Percentiles rank a stretch among this genome's conserved stretches.
These are phyloP conservation scores for Corchorus capsularis DNA, from an alignment of 345 rosid genomes.

Conservation along the genomic window DNA sequence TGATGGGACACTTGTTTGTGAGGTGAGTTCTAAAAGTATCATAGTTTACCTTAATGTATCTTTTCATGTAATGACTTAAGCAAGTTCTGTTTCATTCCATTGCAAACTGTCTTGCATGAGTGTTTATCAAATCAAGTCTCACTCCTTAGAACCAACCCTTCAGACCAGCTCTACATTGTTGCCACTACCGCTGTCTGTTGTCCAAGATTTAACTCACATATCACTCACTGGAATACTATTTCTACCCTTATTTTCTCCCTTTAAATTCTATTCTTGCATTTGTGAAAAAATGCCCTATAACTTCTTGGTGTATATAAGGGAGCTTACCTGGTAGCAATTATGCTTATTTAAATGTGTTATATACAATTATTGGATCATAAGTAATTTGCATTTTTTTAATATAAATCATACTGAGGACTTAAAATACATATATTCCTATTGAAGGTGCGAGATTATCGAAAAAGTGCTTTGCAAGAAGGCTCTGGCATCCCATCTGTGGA, in stretches of 20 bases:
- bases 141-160: neutral
- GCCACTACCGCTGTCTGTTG: neutral
- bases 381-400: neutral
- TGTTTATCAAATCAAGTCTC: neutral
- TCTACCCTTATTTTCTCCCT: neutral
- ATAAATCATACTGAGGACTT: neutral
- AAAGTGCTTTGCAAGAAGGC: slow-evolving; percentile 54
- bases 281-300: neutral
- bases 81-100: neutral
- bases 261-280: neutral
- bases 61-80: neutral
- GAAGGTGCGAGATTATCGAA: slow-evolving; percentile 88
- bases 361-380: neutral
- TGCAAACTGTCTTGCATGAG: neutral
- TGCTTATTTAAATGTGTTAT: neutral
- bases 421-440: slow-evolving; percentile 18
- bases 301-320: neutral
- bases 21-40: slow-evolving; percentile 51
- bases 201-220: neutral
- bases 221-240: neutral
- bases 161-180: neutral
- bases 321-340: neutral
- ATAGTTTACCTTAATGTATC: neutral
- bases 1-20: slow-evolving; percentile 76
- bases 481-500: slow-evolving; percentile 30